phyloP scores from a whole-genome alignment of 371 early-diverging fungal genomes.

The Synchytrium microbalum region DNA sequence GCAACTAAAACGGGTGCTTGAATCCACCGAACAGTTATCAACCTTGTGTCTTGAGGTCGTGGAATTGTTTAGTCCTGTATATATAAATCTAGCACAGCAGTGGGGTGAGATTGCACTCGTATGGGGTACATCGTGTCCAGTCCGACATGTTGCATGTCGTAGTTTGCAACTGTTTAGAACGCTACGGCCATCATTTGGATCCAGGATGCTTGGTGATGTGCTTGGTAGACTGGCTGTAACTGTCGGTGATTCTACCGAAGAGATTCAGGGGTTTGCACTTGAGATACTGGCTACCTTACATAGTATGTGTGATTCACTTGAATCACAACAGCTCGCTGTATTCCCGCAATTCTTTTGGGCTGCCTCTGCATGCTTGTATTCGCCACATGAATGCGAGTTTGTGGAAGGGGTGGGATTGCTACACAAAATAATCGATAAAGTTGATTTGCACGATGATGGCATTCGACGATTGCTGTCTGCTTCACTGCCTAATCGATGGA shows the following conservation, averaged over 20 bases:
- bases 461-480: conserved; percentile 26
- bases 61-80: conserved; percentile 51
- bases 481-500: conserved; percentile 71
- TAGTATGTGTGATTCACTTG: conserved; percentile 54
- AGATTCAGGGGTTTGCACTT: conserved; percentile 78
- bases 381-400: conserved; percentile 71
- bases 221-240: conserved; percentile 76
- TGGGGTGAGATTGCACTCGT: conserved; percentile 84
- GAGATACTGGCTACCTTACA: conserved; percentile 72
- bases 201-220: conserved; percentile 74
- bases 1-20: conserved; percentile 30
- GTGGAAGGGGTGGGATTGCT: conserved; percentile 56
- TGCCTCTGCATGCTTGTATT: conserved; percentile 63
- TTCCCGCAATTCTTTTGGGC: conserved; percentile 82
- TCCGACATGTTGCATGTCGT: conserved; percentile 80
- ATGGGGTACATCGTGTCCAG: conserved; percentile 87
- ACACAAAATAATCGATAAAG: conserved; percentile 50
- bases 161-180: conserved; percentile 82
- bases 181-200: conserved; percentile 66
- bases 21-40: conserved; percentile 30
- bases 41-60: conserved; percentile 41
- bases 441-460: conserved; percentile 37
- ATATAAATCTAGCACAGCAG: conserved; percentile 62
- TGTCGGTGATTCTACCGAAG: conserved; percentile 69
- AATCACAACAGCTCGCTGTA: conserved; percentile 44